A percentile compares a stretch with the other conserved stretches of the same genome.
phyloP scores from a whole-genome alignment of 129 eudicot species.

The Artemisia tridentata region DNA sequence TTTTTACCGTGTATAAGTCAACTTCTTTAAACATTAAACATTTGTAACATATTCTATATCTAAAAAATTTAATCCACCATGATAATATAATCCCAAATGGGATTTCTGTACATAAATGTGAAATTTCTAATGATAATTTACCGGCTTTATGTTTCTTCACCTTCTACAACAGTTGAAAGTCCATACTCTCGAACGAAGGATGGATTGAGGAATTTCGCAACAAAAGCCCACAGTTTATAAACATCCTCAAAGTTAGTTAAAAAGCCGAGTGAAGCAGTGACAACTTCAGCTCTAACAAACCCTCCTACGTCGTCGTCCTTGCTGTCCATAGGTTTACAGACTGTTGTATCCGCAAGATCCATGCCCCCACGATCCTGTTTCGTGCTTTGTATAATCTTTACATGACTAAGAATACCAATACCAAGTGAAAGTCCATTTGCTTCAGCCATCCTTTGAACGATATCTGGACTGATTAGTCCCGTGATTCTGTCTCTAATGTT shows the following conservation, averaged over 20 bases:
- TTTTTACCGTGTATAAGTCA: not conserved
- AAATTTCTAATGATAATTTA: not conserved
- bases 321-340: conserved; percentile 78
- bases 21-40: not conserved
- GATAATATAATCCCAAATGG: not conserved
- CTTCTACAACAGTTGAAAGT: conserved; percentile 54
- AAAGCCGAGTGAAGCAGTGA: conserved; percentile 87
- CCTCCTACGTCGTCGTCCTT: conserved; percentile 53
- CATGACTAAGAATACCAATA: conserved; percentile 74
- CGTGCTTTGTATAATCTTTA: conserved; percentile 53
- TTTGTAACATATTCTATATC: not conserved
- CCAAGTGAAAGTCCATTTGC: conserved; percentile 68
- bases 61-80: not conserved
- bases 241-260: conserved; percentile 87
- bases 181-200: conserved; percentile 54
- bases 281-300: conserved; percentile 78
- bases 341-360: conserved; percentile 56
- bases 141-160: conserved; percentile 27
- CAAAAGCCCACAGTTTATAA: conserved; percentile 81
- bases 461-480: conserved; percentile 70
- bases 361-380: conserved; percentile 39
- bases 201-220: conserved; percentile 78
- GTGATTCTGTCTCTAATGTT: conserved; percentile 55
- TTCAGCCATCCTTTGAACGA: conserved; percentile 79
- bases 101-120: not conserved